phyloP scores from a whole-genome alignment of 2,329 filamentous ascomycete genomes.

The Xylaria multiplex region DNA sequence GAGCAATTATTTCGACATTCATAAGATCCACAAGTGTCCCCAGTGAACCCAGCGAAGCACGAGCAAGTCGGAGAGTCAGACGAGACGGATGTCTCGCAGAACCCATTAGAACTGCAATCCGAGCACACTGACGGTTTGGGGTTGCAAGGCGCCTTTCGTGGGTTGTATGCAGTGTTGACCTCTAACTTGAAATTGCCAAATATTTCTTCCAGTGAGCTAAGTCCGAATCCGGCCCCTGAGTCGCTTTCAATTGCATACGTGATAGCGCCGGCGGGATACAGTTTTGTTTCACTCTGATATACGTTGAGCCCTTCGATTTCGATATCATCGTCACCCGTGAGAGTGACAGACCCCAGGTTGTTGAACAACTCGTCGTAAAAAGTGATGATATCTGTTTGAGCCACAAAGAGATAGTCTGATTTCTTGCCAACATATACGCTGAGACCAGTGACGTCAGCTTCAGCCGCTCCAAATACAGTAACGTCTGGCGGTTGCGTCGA shows the following conservation, averaged over 20 bases:
- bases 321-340: conserved; percentile 55
- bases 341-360: conserved; percentile 50
- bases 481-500: conserved; percentile 52
- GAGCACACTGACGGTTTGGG: conserved; percentile 47
- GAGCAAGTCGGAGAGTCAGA: conserved; percentile 45
- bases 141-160: conserved; percentile 44
- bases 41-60: conserved; percentile 57
- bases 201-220: conserved; percentile 52
- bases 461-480: conserved; percentile 50
- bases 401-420: conserved; percentile 55
- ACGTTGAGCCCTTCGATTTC: conserved; percentile 55
- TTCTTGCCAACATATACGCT: conserved; percentile 52
- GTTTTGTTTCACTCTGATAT: conserved; percentile 51
- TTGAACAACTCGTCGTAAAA: conserved; percentile 53
- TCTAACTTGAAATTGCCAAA: conserved; percentile 50
- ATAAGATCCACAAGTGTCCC: conserved; percentile 50
- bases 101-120: conserved; percentile 53
- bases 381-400: conserved; percentile 51
- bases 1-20: conserved; percentile 56
- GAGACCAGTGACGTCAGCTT: conserved; percentile 54
- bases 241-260: conserved; percentile 56
- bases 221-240: conserved; percentile 52
- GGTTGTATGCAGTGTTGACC: conserved; percentile 53
- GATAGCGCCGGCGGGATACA: conserved; percentile 53
- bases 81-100: conserved; percentile 44